Conservation (phyloP, 352 stramenopile species). For the Pythium phragmiticola region DNA sequence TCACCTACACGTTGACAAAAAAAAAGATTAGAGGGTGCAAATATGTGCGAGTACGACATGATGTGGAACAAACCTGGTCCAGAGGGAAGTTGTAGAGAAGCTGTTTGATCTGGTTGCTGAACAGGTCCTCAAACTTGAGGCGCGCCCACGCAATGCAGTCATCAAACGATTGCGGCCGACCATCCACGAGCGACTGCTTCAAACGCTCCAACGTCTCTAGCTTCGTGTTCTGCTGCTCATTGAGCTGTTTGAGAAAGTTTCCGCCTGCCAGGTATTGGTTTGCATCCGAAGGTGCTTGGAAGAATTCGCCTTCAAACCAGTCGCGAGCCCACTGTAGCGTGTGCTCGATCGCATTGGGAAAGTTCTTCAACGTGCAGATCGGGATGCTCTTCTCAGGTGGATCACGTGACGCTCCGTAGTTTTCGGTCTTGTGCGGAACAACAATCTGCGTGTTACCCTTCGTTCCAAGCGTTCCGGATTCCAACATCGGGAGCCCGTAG, state of each 20-base stretch:
- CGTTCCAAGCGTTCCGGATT: conserved; percentile 98
- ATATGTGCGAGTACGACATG: not conserved
- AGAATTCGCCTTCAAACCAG: conserved; percentile 99
- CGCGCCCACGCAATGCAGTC: conserved; percentile 98
- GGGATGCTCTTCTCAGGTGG: conserved; percentile 99
- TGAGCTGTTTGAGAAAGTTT: conserved; percentile 91
- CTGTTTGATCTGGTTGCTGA: conserved; percentile 97
- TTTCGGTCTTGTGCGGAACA: conserved; percentile 91
- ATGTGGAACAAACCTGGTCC: conserved; percentile 71
- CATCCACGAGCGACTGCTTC: conserved; percentile 91
- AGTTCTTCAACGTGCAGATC: conserved; percentile 99
- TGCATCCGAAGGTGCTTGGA: conserved; percentile 95
- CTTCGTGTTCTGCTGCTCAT: conserved; percentile 97
- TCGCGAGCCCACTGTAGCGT: conserved; percentile 98
- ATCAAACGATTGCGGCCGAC: conserved; percentile 92
- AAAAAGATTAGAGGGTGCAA: not conserved
- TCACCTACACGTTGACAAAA: conserved; percentile 68
- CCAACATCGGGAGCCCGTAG: conserved; percentile 97
- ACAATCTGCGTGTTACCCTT: conserved; percentile 97
- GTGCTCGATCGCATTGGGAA: conserved; percentile 99
- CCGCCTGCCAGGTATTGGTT: conserved; percentile 90
- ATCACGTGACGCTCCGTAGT: conserved; percentile 98
- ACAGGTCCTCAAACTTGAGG: conserved; percentile 97
- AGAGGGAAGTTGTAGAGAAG: conserved; percentile 99
- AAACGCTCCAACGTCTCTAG: conserved; percentile 94